Evolutionary conservation across 768 basidiomycete genomes (phyloP), one percentile per base, ranked within the genome.

Genomic region (Hericium alpestre): DNA sequence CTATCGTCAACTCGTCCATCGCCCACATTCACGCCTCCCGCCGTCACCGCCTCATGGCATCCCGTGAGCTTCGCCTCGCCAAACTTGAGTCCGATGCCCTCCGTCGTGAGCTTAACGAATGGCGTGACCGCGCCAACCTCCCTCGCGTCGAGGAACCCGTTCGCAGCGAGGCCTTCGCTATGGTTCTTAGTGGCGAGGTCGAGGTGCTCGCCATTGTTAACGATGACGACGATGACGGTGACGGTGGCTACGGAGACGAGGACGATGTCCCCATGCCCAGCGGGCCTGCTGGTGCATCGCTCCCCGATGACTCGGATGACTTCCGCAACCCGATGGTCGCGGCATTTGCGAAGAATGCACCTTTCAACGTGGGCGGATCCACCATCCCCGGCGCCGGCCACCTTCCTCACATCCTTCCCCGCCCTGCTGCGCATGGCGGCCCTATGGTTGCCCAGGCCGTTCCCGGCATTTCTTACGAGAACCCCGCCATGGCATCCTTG

Each of bases 1-100:
- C 90, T 59, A 97, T 98, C 70, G 94, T 99, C 71, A 96, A 96
- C 71, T 92, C 89, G 38, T 90, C 87, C 48, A 96, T 97, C 69
- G 84, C 91, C 1, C 88, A 92, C 66, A 83, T 93, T 59, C 86
- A 88, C 65, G 80, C 86, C 20, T 87, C 89, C 41, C 83, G 90
- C 51, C 80, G 90, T 46, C 87, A 92, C 66, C 84, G 90, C 51
- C 73, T 85, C 18, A 77, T 93, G 60, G 91, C 92, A 15, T 80
- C 90, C 9, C 81, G 86, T 60, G 89, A 94, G 68, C 78, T 96
- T 38, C 86, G 92, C 52, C 67, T 81, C 53, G 70, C 94, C 65
- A 89, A 88, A 66, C 71, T 76, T 63, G 93, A 97, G 72, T 75
- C 89, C 20, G 91, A 95, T 70, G 85, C 86, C 8, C 83, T 97